phyloP scores from a whole-genome alignment of 306 rosid genomes.

The Prosopis cineraria region DNA sequence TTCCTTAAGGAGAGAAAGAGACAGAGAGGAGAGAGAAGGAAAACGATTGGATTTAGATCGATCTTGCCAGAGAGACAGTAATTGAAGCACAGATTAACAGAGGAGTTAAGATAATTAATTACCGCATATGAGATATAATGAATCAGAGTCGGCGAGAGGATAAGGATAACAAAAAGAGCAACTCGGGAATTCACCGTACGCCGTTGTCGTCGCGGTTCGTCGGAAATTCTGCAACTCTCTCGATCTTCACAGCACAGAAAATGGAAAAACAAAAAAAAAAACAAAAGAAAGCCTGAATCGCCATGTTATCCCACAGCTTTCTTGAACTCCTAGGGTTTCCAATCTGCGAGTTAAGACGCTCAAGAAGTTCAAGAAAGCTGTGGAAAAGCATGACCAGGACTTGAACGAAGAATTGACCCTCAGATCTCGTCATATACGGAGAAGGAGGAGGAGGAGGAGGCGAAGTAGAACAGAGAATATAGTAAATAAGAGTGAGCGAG shows the following conservation, averaged over 20 bases:
- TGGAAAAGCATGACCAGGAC: conserved; percentile 95
- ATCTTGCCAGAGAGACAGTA: background rate
- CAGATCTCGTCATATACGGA: conserved; percentile 45
- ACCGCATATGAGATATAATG: conserved; percentile 10
- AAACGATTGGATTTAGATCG: background rate
- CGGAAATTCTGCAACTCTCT: background rate
- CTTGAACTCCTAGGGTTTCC: conserved; percentile 75
- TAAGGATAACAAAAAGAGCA: background rate
- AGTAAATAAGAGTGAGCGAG: background rate
- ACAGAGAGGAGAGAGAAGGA: background rate
- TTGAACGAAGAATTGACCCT: conserved; percentile 32
- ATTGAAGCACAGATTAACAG: background rate
- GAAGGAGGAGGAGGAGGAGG: background rate
- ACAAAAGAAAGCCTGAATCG: conserved; percentile 44
- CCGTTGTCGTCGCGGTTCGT: background rate
- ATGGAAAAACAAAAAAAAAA: background rate
- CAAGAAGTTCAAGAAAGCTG: conserved; percentile 99
- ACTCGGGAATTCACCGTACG: background rate
- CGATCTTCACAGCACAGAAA: background rate
- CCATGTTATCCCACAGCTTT: conserved; percentile 99
- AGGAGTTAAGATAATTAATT: conserved; percentile 18
- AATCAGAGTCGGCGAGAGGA: background rate
- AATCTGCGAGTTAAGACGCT: conserved; percentile 24
- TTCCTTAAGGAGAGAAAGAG: conserved; percentile 21
- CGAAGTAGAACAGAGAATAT: background rate